phyloP scores from a whole-genome alignment of 2,329 filamentous ascomycete genomes.

The Fusarium sp. region DNA sequence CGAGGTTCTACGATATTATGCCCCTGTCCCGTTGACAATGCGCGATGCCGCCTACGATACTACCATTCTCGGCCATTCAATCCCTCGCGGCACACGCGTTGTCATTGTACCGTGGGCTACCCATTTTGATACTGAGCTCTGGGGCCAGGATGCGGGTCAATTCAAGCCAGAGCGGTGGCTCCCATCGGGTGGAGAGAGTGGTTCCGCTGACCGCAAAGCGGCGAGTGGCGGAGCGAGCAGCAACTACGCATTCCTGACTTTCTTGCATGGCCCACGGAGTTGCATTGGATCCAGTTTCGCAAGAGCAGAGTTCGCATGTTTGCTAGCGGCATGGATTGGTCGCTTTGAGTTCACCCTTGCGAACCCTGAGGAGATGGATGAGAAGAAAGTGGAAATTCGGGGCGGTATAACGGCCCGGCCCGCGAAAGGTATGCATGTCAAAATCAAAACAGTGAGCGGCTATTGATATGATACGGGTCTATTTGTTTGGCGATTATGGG shows the following conservation, averaged over 20 bases:
- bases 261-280: constrained; percentile 84
- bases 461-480: constrained; percentile 52
- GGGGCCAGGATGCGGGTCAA: constrained; percentile 77
- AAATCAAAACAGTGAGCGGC: constrained; percentile 71
- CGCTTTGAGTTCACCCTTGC: constrained; percentile 72
- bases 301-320: constrained; percentile 83
- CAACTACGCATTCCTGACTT: constrained; percentile 83
- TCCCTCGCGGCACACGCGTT: constrained; percentile 77
- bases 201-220: constrained; percentile 50
- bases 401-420: constrained; percentile 78
- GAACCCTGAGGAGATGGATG: constrained; percentile 70
- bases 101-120: constrained; percentile 72
- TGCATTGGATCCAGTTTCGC: constrained; percentile 88
- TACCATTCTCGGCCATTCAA: constrained; percentile 67
- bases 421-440: constrained; percentile 75
- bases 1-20: constrained; percentile 78
- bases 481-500: neutral
- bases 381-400: constrained; percentile 73
- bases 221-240: constrained; percentile 76
- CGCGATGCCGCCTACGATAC: constrained; percentile 73
- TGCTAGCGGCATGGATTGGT: constrained; percentile 81
- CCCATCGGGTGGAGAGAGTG: constrained; percentile 51
- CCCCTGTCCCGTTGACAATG: constrained; percentile 76
- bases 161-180: constrained; percentile 87
- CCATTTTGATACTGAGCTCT: constrained; percentile 74